phyloP scores from a whole-genome alignment of 179 eudicot genomes.

The Nepenthes alata region DNA sequence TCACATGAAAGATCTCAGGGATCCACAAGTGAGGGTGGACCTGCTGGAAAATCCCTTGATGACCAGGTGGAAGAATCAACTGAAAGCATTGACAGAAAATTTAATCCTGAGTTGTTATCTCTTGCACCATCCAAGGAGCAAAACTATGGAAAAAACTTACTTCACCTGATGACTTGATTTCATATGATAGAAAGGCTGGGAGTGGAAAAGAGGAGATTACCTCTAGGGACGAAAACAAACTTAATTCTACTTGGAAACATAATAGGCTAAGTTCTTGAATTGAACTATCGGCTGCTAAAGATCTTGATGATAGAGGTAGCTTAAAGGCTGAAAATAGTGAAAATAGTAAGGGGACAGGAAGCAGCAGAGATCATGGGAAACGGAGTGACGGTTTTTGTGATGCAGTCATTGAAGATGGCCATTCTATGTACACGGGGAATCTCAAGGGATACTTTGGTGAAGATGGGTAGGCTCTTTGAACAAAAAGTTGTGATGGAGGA shows the following conservation, averaged over 20 bases:
- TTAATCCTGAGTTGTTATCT: constrained; percentile 30
- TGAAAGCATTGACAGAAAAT: constrained; percentile 42
- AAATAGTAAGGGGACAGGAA: constrained; percentile 61
- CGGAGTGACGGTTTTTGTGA: constrained; percentile 48
- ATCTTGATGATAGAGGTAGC: constrained; percentile 36
- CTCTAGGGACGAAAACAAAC: constrained; percentile 23
- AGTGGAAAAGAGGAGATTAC: constrained; percentile 27
- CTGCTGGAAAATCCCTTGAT: constrained; percentile 27
- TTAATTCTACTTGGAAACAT: constrained; percentile 24
- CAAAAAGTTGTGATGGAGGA: constrained; percentile 48
- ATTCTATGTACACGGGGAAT: constrained; percentile 24
- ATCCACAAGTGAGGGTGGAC: constrained; percentile 30
- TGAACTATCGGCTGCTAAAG: constrained; percentile 26
- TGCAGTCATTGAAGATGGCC: constrained; percentile 55
- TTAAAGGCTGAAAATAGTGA: constrained; percentile 53
- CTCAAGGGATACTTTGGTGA: constrained; percentile 40
- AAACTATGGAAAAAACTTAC: constrained; percentile 23
- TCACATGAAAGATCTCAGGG: constrained; percentile 27
- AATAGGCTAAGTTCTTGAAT: constrained; percentile 24
- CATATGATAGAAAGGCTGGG: constrained; percentile 25
- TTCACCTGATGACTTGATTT: constrained; percentile 27
- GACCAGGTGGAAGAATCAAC: constrained; percentile 40
- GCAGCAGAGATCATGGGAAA: constrained; percentile 46
- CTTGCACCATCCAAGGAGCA: constrained; percentile 24
- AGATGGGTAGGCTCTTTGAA: constrained; percentile 27